Evolutionary conservation across 2,329 filamentous ascomycete genomes (phyloP), one percentile per base, ranked within the genome.

Genomic region (Macrophomina tecta): DNA sequence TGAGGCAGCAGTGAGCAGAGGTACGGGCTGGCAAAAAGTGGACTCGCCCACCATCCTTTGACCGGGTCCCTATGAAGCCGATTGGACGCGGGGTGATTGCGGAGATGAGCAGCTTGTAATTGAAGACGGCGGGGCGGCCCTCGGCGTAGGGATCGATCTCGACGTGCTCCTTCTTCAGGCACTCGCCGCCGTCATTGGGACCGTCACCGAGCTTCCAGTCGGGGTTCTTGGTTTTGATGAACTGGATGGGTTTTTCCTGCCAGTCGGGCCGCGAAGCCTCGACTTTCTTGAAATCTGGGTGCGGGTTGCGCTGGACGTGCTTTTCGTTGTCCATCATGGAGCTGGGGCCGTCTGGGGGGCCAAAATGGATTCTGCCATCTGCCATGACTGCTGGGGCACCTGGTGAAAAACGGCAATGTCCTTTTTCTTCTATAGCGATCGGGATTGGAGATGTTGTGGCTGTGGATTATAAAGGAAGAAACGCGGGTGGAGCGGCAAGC

Each of bases 31-130:
- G n/a, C n/a, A 9, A 5, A n/a, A 16, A 34, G 11, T 23, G 23
- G 23, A 23, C 28, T 18, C 14, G 18, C 62, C 70, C 68, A 28
- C 91, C 92, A 73, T 93, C 90, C 46, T 81, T 81, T 2, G 82
- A 84, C 42, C 82, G 76, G 1, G 88, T 90, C 60, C 83, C 85
- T 14, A 89, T 78, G 69, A 90, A 88, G 1, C 87, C 87, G 53
- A 97, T 90, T 12, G 94, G 94, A 12, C 94, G 87, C 0, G 94
- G 94, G 16, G 93, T 86, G 71, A 97, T 87, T 69, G 88, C 89
- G 18, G 89, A 91, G 78, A 97, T 97, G 69, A 97, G 83, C 14
- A 97, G 86, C 80, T 97, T 97, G 86, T 98, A 97, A 84, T 97
- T 97, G 81, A 86, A 88, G 1, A 83, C 80, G 0, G 87, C 80